Evolutionary conservation across 2,329 filamentous ascomycete genomes (phyloP), one percentile per base, ranked within the genome.

Genomic region (Trichoderma aggressivum): DNA sequence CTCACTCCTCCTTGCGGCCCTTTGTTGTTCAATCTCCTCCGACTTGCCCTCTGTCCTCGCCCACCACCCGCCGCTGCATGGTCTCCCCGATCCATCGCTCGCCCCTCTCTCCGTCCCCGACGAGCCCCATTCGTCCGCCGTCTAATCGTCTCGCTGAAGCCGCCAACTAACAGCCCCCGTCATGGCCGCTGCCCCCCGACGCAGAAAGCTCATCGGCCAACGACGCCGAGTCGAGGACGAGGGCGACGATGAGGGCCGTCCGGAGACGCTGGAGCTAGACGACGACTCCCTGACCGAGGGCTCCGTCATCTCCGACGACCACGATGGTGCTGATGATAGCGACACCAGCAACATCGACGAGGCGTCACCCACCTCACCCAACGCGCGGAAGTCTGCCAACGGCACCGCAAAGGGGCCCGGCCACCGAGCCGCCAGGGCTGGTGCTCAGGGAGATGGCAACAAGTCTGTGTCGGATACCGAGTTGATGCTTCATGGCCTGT

Each of bases 161-260:
- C 70, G 64, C 62, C 61, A 71, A 68, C 21, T 8, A 36, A 63
- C 64, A 74, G 72, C 72, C 73, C 77, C 74, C 77, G 77, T 60
- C 74, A 81, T 81, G 80, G 78, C 80, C 78, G 80, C 79, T 75
- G 77, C 74, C 72, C 80, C 86, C 77, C 87, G 88, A 78, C 88
- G 89, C 80, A 90, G 87, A 82, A 90, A 89, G 81, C 81, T 89
- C 76, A 87, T 91, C 80, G 89, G 89, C 79, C 88, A 88, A 76
- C 88, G 90, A 77, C 89, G 91, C 79, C 88, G 90, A 76, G 86
- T 89, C 75, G 89, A 90, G 80, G 90, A 92, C 77, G 90, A 92
- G 79, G 90, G 87, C 75, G 91, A 92, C 76, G 91, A 92, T 74
- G 90, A 92, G 74, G 87, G 83, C 74, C 86, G 84, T 72, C 83